Evolutionary conservation across 2,329 filamentous ascomycete species (phyloP), one percentile per base, ranked within the genome.

Genomic region (Stagonosporopsis cucurbitacearum): DNA sequence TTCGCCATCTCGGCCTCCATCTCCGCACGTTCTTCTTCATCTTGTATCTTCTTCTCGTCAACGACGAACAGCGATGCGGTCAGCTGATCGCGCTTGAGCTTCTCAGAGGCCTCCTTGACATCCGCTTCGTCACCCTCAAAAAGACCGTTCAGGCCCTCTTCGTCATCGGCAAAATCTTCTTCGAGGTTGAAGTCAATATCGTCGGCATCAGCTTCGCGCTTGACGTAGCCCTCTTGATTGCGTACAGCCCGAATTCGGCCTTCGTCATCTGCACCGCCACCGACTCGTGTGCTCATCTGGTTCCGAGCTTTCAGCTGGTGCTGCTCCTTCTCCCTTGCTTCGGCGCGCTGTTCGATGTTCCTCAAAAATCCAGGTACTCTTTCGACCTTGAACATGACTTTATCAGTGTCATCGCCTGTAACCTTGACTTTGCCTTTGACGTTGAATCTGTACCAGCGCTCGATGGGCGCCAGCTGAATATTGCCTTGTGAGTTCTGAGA

Each of bases 391-490:
- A 84, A 87, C 88, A 96, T 92, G 53, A 88, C 82, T 51, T 88
- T 90, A 73, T 97, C 92, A 0, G 91, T 88, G 73, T 98, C 93
- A 0, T 96, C 88, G 59, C 96, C 93, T 11, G 93, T 85, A 0
- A 87, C 84, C 71, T 95, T 94, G 11, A 88, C 85, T 51, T 91
- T 90, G 62, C 77, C 71, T 72, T 94, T 94, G 39, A 88, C 83
- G 4, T 85, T 88, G 72, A 96, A 96, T 52, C 87, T 90, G 78
- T 99, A 99, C 88, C 91, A 97, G 70, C 97, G 96, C 76, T 99
- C 94, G 17, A 98, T 78, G 0, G 96, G 96, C 2, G 96, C 83
- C 86, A 98, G 90, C 55, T 88, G 87, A 72, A 96, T 95, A 30
- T 60, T 58, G 23, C 63, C 57, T n/a, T 66, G 86, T 2, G 82